Base-by-base conservation (phyloP, 805 yeast genomes). In the Saturnispora zaruensis region DNA sequence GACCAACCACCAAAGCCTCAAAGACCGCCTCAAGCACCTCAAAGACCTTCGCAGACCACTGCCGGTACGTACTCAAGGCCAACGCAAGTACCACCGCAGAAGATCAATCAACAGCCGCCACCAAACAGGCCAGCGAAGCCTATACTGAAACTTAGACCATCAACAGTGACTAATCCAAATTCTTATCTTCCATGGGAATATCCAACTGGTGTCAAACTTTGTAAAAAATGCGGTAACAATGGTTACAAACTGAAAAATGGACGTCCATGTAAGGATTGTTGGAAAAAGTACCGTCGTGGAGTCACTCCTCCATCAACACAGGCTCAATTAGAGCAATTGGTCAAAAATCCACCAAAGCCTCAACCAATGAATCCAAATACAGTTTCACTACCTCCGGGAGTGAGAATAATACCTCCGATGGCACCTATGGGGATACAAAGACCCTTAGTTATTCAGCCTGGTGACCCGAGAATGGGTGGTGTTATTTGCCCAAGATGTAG, bases 391-490 rank as follows among this genome's bases (percentile, higher is more conserved):
- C 68, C 69, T 1, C 61, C 63, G 5, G 65, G 63, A 1, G 45
- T 45, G 2, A 40, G 51, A 45, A 41, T 46, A 34, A 16, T 51
- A 25, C 21, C 58, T 49, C 51, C 46, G 41, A 52, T 42, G 26
- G 16, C 24, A 36, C 37, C 34, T 6, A 44, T 21, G 26, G 44
- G 42, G 30, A 41, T n/a, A 14, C 34, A 46, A 41, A 43, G 26
- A 11, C 73, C 79, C 1, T 46, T 74, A 18, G 66, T 76, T 14
- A 83, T 85, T 1, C 61, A 59, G 20, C 93, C 95, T 0, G 95
- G 95, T 2, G 95, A 87, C 58, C 91, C 93, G 1, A 58, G 81
- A 30, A 62, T 77, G 54, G 95, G 96, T 1, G 95, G 96, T 0
- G 63, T 72, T 0, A 55, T 82, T 3, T 87, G 96, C 66, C 87